Evolutionary conservation across 257 asterid species (phyloP).

Genomic region (Solanum etuberosum): DNA sequence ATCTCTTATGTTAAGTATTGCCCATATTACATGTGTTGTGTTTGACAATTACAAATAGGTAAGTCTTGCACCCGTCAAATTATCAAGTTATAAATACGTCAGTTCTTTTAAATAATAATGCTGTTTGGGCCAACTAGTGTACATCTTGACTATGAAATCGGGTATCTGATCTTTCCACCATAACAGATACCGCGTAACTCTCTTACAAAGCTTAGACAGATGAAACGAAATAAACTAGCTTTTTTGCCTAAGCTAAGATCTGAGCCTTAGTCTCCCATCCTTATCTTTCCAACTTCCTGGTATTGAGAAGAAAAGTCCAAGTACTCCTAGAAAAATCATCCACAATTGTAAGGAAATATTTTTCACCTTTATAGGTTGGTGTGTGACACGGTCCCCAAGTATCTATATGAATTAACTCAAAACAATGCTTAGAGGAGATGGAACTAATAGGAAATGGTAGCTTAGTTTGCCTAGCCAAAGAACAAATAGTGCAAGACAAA

Average conservation of each 20-base stretch:
- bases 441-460: too few species aligned
- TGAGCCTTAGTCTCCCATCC: not conserved
- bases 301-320: too few species aligned
- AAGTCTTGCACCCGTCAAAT: not conserved
- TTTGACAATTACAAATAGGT: not conserved
- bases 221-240: not conserved
- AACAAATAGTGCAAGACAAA: too few species aligned
- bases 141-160: not conserved
- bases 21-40: not conserved
- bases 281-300: not conserved
- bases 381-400: too few species aligned
- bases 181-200: not conserved
- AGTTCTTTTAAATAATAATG: not conserved
- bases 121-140: not conserved
- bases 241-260: not conserved
- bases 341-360: too few species aligned
- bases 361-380: too few species aligned
- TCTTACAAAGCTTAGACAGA: not conserved
- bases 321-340: too few species aligned
- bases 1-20: not conserved
- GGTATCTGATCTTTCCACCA: not conserved
- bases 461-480: too few species aligned
- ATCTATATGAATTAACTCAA: too few species aligned
- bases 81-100: not conserved
- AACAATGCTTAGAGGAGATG: too few species aligned